Conservation (phyloP, 202 grass and related monocot species). For the Musa balbisiana region DNA sequence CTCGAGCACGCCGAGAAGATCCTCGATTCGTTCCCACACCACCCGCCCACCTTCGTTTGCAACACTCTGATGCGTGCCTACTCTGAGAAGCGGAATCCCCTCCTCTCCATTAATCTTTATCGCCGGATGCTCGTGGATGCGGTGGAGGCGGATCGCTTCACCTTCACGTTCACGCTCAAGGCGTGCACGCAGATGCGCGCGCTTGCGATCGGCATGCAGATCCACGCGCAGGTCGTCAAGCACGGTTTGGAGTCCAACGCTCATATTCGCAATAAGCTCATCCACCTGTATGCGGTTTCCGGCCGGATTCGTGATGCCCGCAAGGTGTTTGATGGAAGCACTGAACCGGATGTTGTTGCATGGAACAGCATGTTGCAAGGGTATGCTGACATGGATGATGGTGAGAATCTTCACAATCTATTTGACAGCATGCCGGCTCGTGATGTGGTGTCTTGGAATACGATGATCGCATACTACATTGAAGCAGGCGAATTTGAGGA, state of each 20-base stretch:
- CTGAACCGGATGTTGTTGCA: conserved; percentile 25
- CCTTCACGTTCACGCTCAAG: conserved; percentile 44
- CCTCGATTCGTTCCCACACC: conserved; percentile 34
- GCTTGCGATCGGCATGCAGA: conserved; percentile 1
- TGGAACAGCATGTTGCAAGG: conserved; percentile 60
- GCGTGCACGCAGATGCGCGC: conserved; percentile 32
- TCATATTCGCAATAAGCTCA: conserved; percentile 21
- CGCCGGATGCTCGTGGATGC: conserved; percentile 38
- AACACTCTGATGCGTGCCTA: conserved; percentile 19
- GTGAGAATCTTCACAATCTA: conserved; percentile 32
- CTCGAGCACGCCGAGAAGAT: conserved; percentile 26
- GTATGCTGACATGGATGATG: conserved; percentile 31
- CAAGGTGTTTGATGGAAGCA: conserved; percentile 19
- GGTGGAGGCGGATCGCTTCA: conserved; percentile 34
- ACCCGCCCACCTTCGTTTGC: conserved; percentile 25
- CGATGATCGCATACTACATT: conserved; percentile 14
- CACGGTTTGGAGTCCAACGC: neutral
- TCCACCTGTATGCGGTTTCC: conserved; percentile 18
- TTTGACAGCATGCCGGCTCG: conserved; percentile 43
- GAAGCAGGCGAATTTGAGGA: conserved; percentile 12
- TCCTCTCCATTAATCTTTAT: conserved; percentile 29
- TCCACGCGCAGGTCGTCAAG: conserved; percentile 16
- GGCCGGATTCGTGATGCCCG: conserved; percentile 4
- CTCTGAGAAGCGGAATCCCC: neutral
- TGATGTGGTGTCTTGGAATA: conserved; percentile 28